Base-by-base conservation (phyloP, 495 filamentous ascomycete species). In the Penicillium crystallinum region DNA sequence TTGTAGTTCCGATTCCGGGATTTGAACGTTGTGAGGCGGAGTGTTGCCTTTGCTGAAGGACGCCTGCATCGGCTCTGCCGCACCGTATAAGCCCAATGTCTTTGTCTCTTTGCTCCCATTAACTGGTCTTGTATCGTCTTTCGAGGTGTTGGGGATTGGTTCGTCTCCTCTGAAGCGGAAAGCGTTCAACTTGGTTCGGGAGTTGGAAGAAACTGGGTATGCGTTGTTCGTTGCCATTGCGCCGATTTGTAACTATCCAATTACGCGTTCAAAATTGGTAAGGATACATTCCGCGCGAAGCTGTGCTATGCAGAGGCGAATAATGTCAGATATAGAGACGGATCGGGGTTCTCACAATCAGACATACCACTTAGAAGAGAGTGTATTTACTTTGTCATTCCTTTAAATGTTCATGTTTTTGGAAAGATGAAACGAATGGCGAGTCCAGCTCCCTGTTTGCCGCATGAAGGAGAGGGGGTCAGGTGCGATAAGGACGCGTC, bases 171-270 rank as follows among this genome's bases (percentile, higher is more conserved):
- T 60, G 41, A 72, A 85, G 56, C 77, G 77, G 56, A 85, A 86
- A 18, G 74, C 69, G 56, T 79, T 79, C 44, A 87, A 65, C 60
- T 84, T 85, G 14, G 77, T 73, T 56, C 72, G 80, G 4, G 81
- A 79, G 52, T 78, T 69, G 0, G 76, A 73, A 8, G 81, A 83
- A 4, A 81, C 68, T 21, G 69, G 66, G 30, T 60, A 57, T 35
- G 63, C 44, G 18, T 55, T 58, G 25, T 60, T 65, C 45, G 52
- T 61, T 33, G 70, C 59, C 65, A 68, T 63, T 42, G 43, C 46
- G 29, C 59, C 43, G 48, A 53, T 64, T 41, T 12, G 37, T 47
- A 30, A 23, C 31, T 45, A 40, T 55, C 39, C 50, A 50, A 46
- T 41, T 30, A 44, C 52, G 38, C 49, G 37, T 46, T 56, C 53